A percentile compares a stretch with the other conserved stretches of the same genome.
Evolutionary conservation across 345 rosid species (phyloP).

Genomic region (Hirschfeldia incana): DNA sequence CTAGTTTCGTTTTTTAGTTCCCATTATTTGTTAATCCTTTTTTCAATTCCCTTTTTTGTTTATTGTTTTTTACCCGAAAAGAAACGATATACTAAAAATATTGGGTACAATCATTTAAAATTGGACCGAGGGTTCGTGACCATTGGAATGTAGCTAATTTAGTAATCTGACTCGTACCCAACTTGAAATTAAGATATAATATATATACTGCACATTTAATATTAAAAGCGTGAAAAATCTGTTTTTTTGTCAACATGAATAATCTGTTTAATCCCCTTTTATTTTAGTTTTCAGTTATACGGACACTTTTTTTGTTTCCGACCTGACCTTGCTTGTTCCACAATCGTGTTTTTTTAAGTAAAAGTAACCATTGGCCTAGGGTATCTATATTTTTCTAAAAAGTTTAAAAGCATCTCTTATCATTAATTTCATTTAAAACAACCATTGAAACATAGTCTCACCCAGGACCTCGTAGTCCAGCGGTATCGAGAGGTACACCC

Average conservation of each 20-base stretch:
- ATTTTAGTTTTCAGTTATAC: too few species aligned
- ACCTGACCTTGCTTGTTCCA: background rate
- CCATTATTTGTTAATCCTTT: too few species aligned
- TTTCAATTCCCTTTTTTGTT: background rate
- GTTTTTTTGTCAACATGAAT: background rate
- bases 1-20: background rate
- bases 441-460: too few species aligned
- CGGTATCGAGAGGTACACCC: too few species aligned
- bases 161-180: slow-evolving; percentile 13
- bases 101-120: background rate
- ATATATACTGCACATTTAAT: background rate
- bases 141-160: slow-evolving; percentile 6
- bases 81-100: background rate
- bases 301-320: too few species aligned
- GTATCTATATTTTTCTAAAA: background rate
- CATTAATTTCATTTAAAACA: too few species aligned
- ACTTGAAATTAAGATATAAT: slow-evolving; percentile 15
- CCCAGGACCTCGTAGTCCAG: too few species aligned
- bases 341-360: background rate
- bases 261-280: background rate
- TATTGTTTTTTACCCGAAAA: slow-evolving; percentile 11
- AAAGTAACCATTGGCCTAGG: background rate
- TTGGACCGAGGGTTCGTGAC: background rate
- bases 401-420: too few species aligned
- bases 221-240: slow-evolving; percentile 8